Percentiles rank a stretch among this genome's conserved stretches.
Conservation (phyloP, 1,284 basidiomycete genomes). For the Pseudozyma thailandica region DNA sequence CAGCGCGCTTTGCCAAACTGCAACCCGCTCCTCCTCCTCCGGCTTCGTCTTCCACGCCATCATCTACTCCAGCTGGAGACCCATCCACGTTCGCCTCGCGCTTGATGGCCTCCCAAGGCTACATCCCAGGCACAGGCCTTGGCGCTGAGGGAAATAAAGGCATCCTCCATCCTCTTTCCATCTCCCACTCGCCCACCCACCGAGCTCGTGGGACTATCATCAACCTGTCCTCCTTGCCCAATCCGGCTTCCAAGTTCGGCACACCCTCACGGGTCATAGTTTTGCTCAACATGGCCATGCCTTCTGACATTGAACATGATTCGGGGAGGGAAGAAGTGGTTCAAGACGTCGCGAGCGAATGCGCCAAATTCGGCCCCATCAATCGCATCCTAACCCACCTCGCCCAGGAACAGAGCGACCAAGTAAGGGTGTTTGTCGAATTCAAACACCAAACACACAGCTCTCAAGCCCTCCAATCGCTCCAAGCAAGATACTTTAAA, state of each 20-base stretch:
- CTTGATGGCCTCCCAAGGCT: slow-evolving; percentile 57
- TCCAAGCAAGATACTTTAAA: slow-evolving; percentile 51
- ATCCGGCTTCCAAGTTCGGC: slow-evolving; percentile 11
- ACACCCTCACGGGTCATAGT: slow-evolving; percentile 18
- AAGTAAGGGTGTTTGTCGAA: slow-evolving; percentile 55
- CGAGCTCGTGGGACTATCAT: slow-evolving; percentile 6
- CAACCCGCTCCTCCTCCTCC: background rate
- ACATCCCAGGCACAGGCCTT: slow-evolving; percentile 56
- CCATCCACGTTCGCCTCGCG: slow-evolving; percentile 47
- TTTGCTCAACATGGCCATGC: slow-evolving; percentile 26
- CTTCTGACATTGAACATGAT: background rate
- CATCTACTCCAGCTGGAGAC: background rate
- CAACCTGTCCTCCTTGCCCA: background rate
- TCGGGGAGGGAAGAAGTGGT: slow-evolving; percentile 5
- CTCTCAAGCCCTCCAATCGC: slow-evolving; percentile 47
- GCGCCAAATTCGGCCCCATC: slow-evolving; percentile 55
- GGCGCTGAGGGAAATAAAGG: slow-evolving; percentile 60
- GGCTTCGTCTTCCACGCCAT: background rate
- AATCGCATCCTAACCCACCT: slow-evolving; percentile 36
- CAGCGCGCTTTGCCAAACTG: slow-evolving; percentile 40
- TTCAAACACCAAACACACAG: slow-evolving; percentile 56
- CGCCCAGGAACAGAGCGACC: background rate
- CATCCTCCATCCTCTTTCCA: slow-evolving; percentile 45
- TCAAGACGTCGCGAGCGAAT: slow-evolving; percentile 38
- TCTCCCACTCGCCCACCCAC: background rate